Evolutionary conservation across 371 early-diverging fungal genomes (phyloP), one percentile per base, ranked within the genome.

Genomic region (Capillidium rhysosporum): DNA sequence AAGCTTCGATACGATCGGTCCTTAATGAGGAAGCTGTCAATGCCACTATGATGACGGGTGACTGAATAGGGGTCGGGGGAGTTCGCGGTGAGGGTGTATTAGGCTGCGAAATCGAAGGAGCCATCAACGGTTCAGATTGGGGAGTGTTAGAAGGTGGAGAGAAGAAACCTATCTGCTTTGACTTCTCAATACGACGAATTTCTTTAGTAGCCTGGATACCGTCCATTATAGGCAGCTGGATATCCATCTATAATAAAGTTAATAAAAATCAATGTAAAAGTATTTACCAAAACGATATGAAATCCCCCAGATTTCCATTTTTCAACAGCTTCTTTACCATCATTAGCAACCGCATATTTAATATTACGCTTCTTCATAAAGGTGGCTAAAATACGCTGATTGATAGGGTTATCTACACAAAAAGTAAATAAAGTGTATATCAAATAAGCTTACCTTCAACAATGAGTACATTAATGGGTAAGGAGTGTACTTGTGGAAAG

Each of bases 11-110:
- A 34, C 88, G 70, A 61, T 90, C 89, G 18, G 76, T 73, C 34
- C 81, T 75, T 39, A 79, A 58, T 0, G 82, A 77, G 0, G 84
- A 77, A 1, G 89, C 89, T 0, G 91, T 90, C 43, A 90, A 65
- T 0, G 91, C 91, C 0, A 90, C 86, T 56, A 90, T 88, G 41
- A 90, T 88, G 21, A 84, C 89, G 2, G 82, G 84, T 1, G 83
- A 76, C 45, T 75, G 73, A 56, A 79, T 72, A 12, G 67, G 63
- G 1, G 62, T 58, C 2, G 57, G 54, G 4, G 55, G 52, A 4
- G 54, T 45, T 23, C 54, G n/a, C n/a, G 55, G 46, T 18, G 57
- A 57, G 16, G 62, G 48, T 2, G 44, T 58, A 1, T 56, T 31
- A 9, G 56, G 9, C 1, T 56, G 44, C 1, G 59, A 23, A 14